Conservation (phyloP, 345 rosid genomes). For the Eucalyptus regnans region DNA sequence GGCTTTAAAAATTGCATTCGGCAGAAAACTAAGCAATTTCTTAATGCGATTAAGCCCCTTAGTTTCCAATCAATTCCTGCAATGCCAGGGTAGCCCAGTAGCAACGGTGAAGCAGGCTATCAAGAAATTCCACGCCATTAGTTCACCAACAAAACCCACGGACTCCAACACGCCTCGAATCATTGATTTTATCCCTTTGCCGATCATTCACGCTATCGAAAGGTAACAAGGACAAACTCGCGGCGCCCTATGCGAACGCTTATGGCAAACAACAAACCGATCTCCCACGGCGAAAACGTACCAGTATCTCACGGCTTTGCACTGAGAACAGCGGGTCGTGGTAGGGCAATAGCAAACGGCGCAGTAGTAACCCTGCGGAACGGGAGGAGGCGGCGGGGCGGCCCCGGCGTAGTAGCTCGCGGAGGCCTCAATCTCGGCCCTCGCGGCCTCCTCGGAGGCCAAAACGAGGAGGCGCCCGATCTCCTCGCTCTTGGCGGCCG, state of each 20-base stretch:
- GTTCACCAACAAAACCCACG: not conserved
- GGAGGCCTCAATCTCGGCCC: slow-evolving; percentile 40
- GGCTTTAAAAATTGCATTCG: not conserved
- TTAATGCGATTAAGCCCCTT: not conserved
- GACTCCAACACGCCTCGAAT: not conserved
- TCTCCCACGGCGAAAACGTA: slow-evolving; percentile 1
- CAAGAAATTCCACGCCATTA: not conserved
- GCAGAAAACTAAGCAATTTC: not conserved
- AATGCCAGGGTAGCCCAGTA: not conserved
- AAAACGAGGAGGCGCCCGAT: slow-evolving; percentile 60
- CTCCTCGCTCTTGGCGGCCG: slow-evolving; percentile 57
- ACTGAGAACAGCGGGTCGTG: slow-evolving; percentile 73
- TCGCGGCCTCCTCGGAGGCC: slow-evolving; percentile 81
- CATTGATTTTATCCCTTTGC: not conserved
- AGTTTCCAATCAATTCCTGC: not conserved
- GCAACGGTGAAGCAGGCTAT: not conserved
- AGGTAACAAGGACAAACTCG: not conserved
- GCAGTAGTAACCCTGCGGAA: slow-evolving; percentile 34
- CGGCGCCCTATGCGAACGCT: not conserved
- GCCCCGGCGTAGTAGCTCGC: not conserved
- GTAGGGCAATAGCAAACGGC: slow-evolving; percentile 73
- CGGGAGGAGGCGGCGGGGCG: not conserved
- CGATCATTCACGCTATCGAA: not conserved
- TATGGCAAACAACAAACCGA: not conserved
- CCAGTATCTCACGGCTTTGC: slow-evolving; percentile 93